phyloP scores from a whole-genome alignment of 2,329 filamentous ascomycete genomes.

The Cladorrhinum sp. region DNA sequence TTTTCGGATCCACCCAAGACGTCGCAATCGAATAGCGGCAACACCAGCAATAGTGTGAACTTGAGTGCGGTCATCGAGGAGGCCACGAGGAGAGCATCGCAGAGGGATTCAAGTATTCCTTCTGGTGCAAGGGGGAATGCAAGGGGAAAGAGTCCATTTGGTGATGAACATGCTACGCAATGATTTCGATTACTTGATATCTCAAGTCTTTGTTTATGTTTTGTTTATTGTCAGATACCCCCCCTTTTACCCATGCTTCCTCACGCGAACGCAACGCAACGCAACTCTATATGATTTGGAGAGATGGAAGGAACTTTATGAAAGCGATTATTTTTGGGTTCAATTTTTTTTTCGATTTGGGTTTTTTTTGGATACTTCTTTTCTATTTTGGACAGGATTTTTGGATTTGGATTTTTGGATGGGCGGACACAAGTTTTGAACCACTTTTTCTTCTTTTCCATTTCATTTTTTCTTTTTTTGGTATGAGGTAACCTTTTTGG shows the following conservation, averaged over 20 bases:
- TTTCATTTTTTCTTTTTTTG: not conserved
- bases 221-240: not conserved
- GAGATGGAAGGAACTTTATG: not conserved
- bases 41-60: constrained; percentile 42
- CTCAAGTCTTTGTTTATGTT: not conserved
- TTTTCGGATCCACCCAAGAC: constrained; percentile 54
- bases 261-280: not conserved
- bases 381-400: constrained; percentile 1
- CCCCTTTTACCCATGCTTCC: not conserved
- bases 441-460: not conserved
- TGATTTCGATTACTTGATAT: constrained; percentile 2
- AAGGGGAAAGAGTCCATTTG: constrained; percentile 50
- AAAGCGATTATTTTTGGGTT: not conserved
- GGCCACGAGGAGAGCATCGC: constrained; percentile 41
- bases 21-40: constrained; percentile 38
- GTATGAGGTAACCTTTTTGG: not conserved
- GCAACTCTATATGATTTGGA: not conserved
- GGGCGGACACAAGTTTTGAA: too few relatives aligned
- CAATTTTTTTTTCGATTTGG: not conserved
- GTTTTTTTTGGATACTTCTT: constrained; percentile 4
- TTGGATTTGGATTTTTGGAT: not conserved
- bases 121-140: constrained; percentile 30
- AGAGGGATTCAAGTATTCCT: constrained; percentile 33
- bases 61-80: constrained; percentile 58
- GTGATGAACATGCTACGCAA: constrained; percentile 54